Percentiles rank a stretch among this genome's conserved stretches.
These are phyloP conservation scores for Apostasia shenzhenica DNA, from an alignment of 106 monocot species.

Conservation along the genomic window DNA sequence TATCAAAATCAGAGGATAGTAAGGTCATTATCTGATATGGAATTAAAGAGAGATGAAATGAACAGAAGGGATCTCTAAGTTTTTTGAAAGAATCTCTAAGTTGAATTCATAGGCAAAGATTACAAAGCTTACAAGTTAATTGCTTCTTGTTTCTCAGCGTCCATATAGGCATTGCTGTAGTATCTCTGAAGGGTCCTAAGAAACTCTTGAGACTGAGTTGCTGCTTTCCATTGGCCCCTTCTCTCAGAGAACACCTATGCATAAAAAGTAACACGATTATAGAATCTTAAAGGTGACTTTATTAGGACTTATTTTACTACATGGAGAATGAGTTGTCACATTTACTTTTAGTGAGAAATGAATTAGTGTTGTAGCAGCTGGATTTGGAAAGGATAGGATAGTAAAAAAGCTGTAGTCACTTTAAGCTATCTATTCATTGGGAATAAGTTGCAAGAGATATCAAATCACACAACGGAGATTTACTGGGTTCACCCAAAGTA, in stretches of 20 bases:
- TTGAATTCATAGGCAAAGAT: neutral
- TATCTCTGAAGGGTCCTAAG: constrained; percentile 85
- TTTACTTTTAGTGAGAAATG: neutral
- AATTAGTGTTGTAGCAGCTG: neutral
- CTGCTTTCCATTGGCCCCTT: constrained; percentile 96
- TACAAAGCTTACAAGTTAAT: constrained; percentile 76
- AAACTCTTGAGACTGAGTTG: constrained; percentile 89
- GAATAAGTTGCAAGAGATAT: neutral
- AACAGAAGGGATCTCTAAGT: neutral
- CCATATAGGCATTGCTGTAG: constrained; percentile 88
- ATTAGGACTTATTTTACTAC: neutral
- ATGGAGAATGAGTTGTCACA: neutral
- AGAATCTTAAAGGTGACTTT: too few relatives aligned
- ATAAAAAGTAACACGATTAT: neutral
- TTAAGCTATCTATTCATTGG: neutral
- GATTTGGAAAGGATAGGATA: neutral
- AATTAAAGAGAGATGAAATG: neutral
- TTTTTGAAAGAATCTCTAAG: too few relatives aligned
- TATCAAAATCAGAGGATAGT: constrained; percentile 17
- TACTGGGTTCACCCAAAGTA: too few relatives aligned
- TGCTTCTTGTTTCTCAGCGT: constrained; percentile 92
- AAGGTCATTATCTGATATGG: neutral
- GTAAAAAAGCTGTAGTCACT: neutral
- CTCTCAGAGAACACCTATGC: constrained; percentile 85
- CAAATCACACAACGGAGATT: too few relatives aligned